Evolutionary conservation across 495 filamentous ascomycete genomes (phyloP).

Genomic region (Cercophora newfieldiana): DNA sequence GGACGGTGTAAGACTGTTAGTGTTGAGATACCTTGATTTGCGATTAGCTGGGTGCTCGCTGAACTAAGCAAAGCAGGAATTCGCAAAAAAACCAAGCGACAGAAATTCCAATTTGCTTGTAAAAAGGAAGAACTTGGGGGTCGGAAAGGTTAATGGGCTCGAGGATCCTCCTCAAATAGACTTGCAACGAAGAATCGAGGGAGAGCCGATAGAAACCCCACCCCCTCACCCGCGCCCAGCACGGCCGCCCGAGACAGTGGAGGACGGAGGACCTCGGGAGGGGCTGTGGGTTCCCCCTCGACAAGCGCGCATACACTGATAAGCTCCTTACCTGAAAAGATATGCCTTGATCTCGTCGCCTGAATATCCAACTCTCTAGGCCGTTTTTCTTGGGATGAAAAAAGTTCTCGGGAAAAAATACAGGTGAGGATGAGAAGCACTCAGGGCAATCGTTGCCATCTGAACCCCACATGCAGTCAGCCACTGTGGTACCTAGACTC

Average conservation of each 20-base stretch:
- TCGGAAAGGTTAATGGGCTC: neutral
- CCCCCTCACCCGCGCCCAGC: neutral
- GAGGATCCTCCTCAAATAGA: too few species aligned
- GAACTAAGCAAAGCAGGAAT: neutral
- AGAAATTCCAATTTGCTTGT: neutral
- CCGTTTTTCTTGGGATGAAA: neutral
- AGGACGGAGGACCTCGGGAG: neutral
- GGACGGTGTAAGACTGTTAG: neutral
- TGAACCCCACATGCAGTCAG: neutral
- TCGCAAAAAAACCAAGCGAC: neutral
- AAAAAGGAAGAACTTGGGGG: neutral
- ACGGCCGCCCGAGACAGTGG: too few species aligned
- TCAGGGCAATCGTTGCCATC: neutral
- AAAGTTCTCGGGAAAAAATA: neutral
- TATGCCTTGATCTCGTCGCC: neutral
- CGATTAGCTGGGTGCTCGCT: neutral
- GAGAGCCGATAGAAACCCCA: neutral
- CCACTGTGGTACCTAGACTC: neutral
- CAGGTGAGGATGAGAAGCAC: neutral
- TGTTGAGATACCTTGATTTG: neutral
- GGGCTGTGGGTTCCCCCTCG: neutral
- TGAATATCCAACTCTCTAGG: neutral
- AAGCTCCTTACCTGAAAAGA: slow-evolving; percentile 5
- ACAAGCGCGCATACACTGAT: neutral
- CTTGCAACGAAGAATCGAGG: neutral